phyloP scores from a whole-genome alignment of 2,329 filamentous ascomycete genomes.

The Diaporthe eres region DNA sequence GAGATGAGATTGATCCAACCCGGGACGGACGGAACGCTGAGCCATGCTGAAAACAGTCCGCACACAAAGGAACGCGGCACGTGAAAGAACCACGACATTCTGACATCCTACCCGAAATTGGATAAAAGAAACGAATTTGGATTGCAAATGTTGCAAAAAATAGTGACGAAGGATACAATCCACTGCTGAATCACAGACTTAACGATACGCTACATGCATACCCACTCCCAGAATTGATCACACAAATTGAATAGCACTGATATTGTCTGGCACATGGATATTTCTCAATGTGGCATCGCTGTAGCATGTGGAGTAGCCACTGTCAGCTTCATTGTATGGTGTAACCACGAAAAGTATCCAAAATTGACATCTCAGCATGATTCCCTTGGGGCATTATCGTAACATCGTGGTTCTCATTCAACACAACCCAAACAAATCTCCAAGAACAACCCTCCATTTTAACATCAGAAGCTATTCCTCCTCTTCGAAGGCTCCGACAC shows the following conservation, averaged over 20 bases:
- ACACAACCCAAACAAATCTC: no score
- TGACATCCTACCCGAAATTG: not conserved
- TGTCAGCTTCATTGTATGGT: not conserved
- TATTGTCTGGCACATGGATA: rapidly evolving
- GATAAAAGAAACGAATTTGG: rapidly evolving
- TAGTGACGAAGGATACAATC: not conserved
- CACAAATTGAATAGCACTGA: not conserved
- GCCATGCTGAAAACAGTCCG: not conserved
- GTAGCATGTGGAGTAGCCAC: no score
- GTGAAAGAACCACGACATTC: not conserved
- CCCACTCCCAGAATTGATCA: not conserved
- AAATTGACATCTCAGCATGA: not conserved
- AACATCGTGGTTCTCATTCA: not conserved
- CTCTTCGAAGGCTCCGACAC: not conserved
- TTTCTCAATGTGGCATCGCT: rapidly evolving
- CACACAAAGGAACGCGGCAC: not conserved
- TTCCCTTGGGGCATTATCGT: not conserved
- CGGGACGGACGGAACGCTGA: not conserved
- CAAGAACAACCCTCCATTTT: not conserved
- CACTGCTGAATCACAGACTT: not conserved
- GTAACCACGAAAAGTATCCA: not conserved
- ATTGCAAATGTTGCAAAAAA: not conserved
- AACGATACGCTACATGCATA: not conserved
- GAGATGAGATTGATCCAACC: not conserved
- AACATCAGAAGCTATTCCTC: conserved; percentile 14